A percentile compares a stretch with the other conserved stretches of the same genome.
These are phyloP conservation scores for Tylopilus intermedius DNA, from an alignment of 768 basidiomycete genomes.

Conservation along the genomic window DNA sequence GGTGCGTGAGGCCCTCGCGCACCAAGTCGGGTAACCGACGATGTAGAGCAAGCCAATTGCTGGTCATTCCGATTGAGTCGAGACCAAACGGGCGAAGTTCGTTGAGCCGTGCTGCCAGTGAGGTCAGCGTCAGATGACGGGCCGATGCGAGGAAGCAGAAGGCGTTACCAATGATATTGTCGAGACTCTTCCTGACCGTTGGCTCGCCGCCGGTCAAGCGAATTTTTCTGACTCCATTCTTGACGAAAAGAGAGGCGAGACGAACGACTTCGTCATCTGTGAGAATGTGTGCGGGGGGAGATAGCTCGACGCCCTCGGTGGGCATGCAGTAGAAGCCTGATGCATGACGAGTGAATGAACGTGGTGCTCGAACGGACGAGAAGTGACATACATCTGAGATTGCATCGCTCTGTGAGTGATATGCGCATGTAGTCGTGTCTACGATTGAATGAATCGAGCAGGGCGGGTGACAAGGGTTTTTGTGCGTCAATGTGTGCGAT, in stretches of 20 bases:
- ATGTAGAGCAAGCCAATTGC: conserved; percentile 73
- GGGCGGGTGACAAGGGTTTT: conserved; percentile 44
- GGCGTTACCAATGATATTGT: conserved; percentile 59
- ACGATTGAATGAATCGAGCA: conserved; percentile 64
- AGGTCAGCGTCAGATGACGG: conserved; percentile 6
- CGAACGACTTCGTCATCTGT: conserved; percentile 73
- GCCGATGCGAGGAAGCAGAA: not conserved
- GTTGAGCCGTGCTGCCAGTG: conserved; percentile 63
- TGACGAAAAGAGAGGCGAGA: conserved; percentile 72
- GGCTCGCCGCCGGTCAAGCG: conserved; percentile 87
- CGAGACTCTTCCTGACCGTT: conserved; percentile 71
- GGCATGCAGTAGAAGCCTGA: conserved; percentile 93
- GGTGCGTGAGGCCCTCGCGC: conserved; percentile 68
- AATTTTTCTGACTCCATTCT: conserved; percentile 81
- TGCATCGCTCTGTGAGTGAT: conserved; percentile 81
- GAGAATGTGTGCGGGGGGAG: conserved; percentile 63
- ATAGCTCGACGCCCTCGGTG: conserved; percentile 68
- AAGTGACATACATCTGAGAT: conserved; percentile 64
- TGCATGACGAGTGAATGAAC: not conserved
- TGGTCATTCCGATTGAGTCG: conserved; percentile 78
- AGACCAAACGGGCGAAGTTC: conserved; percentile 58
- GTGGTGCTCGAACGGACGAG: not conserved
- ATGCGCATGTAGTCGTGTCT: conserved; percentile 86
- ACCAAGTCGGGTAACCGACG: conserved; percentile 67
- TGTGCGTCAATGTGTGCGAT: conserved; percentile 51